A percentile compares a stretch with the other conserved stretches of the same genome.
These are phyloP conservation scores for Sporobolomyces roseus DNA, from an alignment of 768 basidiomycete species.

Conservation along the genomic window DNA sequence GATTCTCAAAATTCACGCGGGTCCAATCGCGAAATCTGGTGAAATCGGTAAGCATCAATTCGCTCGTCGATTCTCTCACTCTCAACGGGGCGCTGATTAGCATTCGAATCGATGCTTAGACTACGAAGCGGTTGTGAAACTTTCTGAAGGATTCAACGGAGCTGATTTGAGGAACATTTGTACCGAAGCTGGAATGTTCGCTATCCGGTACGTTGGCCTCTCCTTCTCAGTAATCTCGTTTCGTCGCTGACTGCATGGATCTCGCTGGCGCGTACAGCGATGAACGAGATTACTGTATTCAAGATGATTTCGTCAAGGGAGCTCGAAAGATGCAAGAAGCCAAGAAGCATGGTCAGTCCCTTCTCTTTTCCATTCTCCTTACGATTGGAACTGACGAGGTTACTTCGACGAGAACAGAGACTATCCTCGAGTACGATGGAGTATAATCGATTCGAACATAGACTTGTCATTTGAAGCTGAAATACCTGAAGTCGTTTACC, in stretches of 20 bases:
- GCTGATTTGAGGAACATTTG: constrained; percentile 87
- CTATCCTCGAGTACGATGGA: constrained; percentile 28
- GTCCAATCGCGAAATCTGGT: constrained; percentile 86
- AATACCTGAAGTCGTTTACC: too few relatives aligned
- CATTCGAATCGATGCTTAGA: constrained; percentile 47
- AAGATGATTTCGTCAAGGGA: constrained; percentile 95
- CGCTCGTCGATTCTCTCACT: not conserved
- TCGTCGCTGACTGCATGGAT: not conserved
- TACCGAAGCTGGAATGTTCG: constrained; percentile 75
- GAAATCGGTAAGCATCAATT: constrained; percentile 60
- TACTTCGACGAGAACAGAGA: not conserved
- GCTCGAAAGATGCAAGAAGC: constrained; percentile 91
- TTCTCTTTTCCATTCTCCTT: not conserved
- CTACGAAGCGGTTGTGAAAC: constrained; percentile 95
- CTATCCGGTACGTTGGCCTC: constrained; percentile 79
- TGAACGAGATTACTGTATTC: constrained; percentile 80
- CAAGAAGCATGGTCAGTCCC: constrained; percentile 10
- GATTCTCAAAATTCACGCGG: constrained; percentile 95
- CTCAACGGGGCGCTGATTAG: not conserved
- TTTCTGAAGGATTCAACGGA: constrained; percentile 90
- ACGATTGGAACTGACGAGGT: not conserved
- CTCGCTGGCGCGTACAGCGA: constrained; percentile 58
- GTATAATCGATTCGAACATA: constrained; percentile 7
- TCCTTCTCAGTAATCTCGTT: not conserved
- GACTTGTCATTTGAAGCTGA: too few relatives aligned